These are phyloP conservation scores for Fusarium nygamai DNA, from an alignment of 2,329 filamentous ascomycete genomes.

Conservation along the genomic window DNA sequence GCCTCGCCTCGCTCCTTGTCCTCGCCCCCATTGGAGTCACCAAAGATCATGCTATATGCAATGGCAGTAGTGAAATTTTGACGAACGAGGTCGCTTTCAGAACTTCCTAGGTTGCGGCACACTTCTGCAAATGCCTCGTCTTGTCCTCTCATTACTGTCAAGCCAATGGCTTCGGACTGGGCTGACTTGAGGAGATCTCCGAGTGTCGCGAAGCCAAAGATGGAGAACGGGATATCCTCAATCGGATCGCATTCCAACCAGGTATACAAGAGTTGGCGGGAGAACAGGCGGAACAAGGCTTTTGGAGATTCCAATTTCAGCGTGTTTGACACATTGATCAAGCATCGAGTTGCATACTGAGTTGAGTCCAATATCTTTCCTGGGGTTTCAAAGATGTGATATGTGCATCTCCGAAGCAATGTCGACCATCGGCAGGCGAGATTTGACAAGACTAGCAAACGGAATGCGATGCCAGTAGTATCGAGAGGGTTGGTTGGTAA, in stretches of 20 bases:
- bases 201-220: slow-evolving; percentile 81
- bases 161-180: slow-evolving; percentile 79
- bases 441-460: slow-evolving; percentile 78
- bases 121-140: slow-evolving; percentile 70
- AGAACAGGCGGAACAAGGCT: slow-evolving; percentile 83
- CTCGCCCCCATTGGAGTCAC: slow-evolving; percentile 42
- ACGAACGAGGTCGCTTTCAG: slow-evolving; percentile 68
- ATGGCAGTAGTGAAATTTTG: slow-evolving; percentile 79
- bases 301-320: slow-evolving; percentile 73
- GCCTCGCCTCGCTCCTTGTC: slow-evolving; percentile 68
- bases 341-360: slow-evolving; percentile 77
- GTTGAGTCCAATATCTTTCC: slow-evolving; percentile 73
- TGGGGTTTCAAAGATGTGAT: slow-evolving; percentile 92
- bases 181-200: slow-evolving; percentile 74
- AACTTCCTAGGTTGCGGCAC: slow-evolving; percentile 63
- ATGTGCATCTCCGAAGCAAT: slow-evolving; percentile 85
- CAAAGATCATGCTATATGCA: slow-evolving; percentile 83
- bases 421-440: slow-evolving; percentile 88
- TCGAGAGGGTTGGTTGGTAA: slow-evolving; percentile 79
- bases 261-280: slow-evolving; percentile 88
- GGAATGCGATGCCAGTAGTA: slow-evolving; percentile 84
- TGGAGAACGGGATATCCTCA: slow-evolving; percentile 80
- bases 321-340: slow-evolving; percentile 71
- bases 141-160: slow-evolving; percentile 84
- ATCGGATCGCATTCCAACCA: slow-evolving; percentile 80